Conservation (phyloP, 2,329 filamentous ascomycete species). For the Xylariaceae sp. region DNA sequence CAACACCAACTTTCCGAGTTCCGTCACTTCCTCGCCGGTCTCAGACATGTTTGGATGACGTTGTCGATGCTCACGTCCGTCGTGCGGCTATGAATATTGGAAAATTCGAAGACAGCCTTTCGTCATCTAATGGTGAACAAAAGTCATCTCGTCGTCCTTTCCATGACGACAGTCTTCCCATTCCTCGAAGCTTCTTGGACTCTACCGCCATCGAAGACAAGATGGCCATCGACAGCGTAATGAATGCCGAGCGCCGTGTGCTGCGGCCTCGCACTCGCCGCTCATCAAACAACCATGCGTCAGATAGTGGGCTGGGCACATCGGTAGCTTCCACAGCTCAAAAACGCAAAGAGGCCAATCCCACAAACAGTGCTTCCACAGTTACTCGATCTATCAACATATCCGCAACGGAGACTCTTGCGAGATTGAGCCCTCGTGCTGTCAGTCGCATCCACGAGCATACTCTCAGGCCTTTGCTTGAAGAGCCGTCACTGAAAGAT, state of each 20-base stretch:
- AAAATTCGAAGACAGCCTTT: slow-evolving; percentile 62
- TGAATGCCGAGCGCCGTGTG: slow-evolving; percentile 45
- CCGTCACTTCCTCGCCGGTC: slow-evolving; percentile 62
- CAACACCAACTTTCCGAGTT: slow-evolving; percentile 38
- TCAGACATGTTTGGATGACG: slow-evolving; percentile 68
- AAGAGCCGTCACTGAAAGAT: slow-evolving; percentile 68
- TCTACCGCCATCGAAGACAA: slow-evolving; percentile 52
- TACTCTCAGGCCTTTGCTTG: slow-evolving; percentile 74
- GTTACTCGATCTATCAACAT: slow-evolving; percentile 59
- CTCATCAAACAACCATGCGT: slow-evolving; percentile 64
- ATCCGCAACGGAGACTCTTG: slow-evolving; percentile 47
- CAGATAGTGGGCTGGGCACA: slow-evolving; percentile 85
- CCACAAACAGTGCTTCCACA: slow-evolving; percentile 48
- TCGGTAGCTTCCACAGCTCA: slow-evolving; percentile 66
- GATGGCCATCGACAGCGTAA: slow-evolving; percentile 40
- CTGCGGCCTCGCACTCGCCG: slow-evolving; percentile 55
- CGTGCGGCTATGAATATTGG: slow-evolving; percentile 66
- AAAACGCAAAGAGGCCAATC: slow-evolving; percentile 45
- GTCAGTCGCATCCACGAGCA: slow-evolving; percentile 76
- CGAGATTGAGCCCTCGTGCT: slow-evolving; percentile 65
- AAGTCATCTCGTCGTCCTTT: slow-evolving; percentile 43
- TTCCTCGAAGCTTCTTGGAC: slow-evolving; percentile 59
- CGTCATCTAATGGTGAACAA: slow-evolving; percentile 41
- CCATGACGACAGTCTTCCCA: slow-evolving; percentile 56
- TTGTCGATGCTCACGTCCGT: slow-evolving; percentile 66